These are phyloP conservation scores for Adiantum capillusveneris DNA, from an alignment of 75 land plant genomes.

Conservation along the genomic window DNA sequence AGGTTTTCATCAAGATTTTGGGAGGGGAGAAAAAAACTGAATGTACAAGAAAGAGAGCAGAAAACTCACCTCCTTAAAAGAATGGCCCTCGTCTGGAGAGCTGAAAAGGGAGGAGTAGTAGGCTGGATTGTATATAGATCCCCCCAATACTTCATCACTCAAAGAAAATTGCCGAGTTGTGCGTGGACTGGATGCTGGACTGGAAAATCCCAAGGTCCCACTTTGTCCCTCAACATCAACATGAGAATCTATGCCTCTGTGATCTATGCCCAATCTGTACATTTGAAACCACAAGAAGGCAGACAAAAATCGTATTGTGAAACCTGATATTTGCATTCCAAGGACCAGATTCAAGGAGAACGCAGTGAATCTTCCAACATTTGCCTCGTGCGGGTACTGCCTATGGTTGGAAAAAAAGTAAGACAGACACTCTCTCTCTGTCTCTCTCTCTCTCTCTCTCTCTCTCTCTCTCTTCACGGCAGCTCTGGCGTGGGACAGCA, in stretches of 20 bases:
- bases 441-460: constrained; percentile 8
- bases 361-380: constrained; percentile 31
- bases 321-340: constrained; percentile 74
- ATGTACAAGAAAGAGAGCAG: too few species aligned
- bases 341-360: constrained; percentile 61
- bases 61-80: constrained; percentile 5
- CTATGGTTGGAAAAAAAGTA: constrained; percentile 22
- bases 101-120: constrained; percentile 64
- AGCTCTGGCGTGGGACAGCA: too few species aligned
- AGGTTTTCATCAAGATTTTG: too few species aligned
- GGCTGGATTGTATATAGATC: constrained; percentile 85
- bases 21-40: too few species aligned
- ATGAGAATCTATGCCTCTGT: constrained; percentile 5
- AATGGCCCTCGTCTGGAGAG: background rate
- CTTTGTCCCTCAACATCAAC: constrained; percentile 25
- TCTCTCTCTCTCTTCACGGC: background rate
- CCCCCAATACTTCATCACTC: constrained; percentile 51
- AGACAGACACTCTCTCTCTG: background rate
- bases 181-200: constrained; percentile 16
- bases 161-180: constrained; percentile 19
- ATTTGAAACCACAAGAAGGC: constrained; percentile 88
- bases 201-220: constrained; percentile 39
- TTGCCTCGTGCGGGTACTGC: constrained; percentile 34
- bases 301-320: constrained; percentile 61
- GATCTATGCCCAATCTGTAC: constrained; percentile 62